These are phyloP conservation scores for Fusarium graminum DNA, from an alignment of 2,329 filamentous ascomycete genomes.

Conservation along the genomic window DNA sequence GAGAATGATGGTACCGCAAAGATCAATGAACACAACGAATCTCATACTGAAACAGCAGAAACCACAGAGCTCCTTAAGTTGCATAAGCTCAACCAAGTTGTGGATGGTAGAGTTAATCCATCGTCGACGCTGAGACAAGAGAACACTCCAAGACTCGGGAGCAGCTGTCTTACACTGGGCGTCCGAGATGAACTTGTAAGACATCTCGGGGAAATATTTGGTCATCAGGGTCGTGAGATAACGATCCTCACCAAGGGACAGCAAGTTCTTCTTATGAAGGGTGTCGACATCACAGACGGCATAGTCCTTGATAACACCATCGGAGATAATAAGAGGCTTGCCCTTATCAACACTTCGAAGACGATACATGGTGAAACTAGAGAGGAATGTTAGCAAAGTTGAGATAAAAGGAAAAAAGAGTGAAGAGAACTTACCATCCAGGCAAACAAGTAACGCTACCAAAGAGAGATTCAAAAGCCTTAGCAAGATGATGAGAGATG, in stretches of 20 bases:
- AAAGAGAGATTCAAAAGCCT: slow-evolving; percentile 97
- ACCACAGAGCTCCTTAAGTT: slow-evolving; percentile 92
- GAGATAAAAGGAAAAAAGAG: background rate
- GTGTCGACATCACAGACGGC: slow-evolving; percentile 91
- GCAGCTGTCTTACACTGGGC: slow-evolving; percentile 94
- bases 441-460: slow-evolving; percentile 98
- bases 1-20: slow-evolving; percentile 91
- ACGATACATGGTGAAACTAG: slow-evolving; percentile 98
- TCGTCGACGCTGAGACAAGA: slow-evolving; percentile 96
- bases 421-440: slow-evolving; percentile 82
- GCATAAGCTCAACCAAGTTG: slow-evolving; percentile 91
- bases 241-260: slow-evolving; percentile 96
- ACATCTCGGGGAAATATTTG: slow-evolving; percentile 95
- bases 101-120: slow-evolving; percentile 99
- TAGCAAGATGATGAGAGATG: slow-evolving; percentile 96
- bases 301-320: slow-evolving; percentile 89
- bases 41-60: slow-evolving; percentile 99
- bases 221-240: slow-evolving; percentile 98
- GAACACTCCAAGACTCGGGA: slow-evolving; percentile 91
- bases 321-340: slow-evolving; percentile 92
- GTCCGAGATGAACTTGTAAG: slow-evolving; percentile 94
- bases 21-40: slow-evolving; percentile 94
- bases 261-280: slow-evolving; percentile 94
- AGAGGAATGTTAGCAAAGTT: slow-evolving; percentile 48
- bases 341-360: slow-evolving; percentile 93